Evolutionary conservation across 1,139 yeast genomes (phyloP), one percentile per base, ranked within the genome.

Genomic region (Hyphopichia buzzinii): DNA sequence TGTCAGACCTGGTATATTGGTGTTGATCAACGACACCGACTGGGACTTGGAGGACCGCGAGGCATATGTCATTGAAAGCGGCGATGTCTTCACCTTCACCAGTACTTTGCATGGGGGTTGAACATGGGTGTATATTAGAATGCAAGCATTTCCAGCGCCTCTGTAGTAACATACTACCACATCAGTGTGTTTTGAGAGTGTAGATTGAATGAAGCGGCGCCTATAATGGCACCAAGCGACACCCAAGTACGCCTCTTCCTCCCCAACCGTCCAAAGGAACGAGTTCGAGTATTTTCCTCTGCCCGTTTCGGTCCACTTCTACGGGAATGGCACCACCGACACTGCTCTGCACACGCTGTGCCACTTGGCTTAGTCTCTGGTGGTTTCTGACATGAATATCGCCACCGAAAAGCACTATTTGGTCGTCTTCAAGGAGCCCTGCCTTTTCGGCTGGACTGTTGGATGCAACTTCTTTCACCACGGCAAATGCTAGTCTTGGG

Each of bases 1-100:
- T 2, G 80, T 85, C 7, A 79, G 97, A 36, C 96, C 97, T 0
- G 98, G 98, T 2, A 88, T 92, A 31, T 67, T 92, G 44, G 96
- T 92, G 7, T 72, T 92, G 38, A 84, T 92, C 45, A 92, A 92
- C 53, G 98, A 92, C 54, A 82, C 96, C 1, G 98, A 92, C 62
- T 92, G 98, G 98, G 98, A 92, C 54, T 64, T 92, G 22, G 95
- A 89, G 55, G 97, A 90, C 10, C 89, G 82, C 61, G 92, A 86
- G 50, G 84, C 78, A 8, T 89, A 89, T 50, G 78, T 73, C 13
- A 59, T 92, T 15, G 86, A 86, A 54, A 65, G 75, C 32, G 84
- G 87, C 12, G 98, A 92, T 59, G 73, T 79, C 21, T 74, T 92
- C 30, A 79, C 95, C 3, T 90, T 92, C 54, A 92, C 97, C 4